Evolutionary conservation across 2,329 filamentous ascomycete species (phyloP).

Genomic region (Emericellopsis cladophorae): DNA sequence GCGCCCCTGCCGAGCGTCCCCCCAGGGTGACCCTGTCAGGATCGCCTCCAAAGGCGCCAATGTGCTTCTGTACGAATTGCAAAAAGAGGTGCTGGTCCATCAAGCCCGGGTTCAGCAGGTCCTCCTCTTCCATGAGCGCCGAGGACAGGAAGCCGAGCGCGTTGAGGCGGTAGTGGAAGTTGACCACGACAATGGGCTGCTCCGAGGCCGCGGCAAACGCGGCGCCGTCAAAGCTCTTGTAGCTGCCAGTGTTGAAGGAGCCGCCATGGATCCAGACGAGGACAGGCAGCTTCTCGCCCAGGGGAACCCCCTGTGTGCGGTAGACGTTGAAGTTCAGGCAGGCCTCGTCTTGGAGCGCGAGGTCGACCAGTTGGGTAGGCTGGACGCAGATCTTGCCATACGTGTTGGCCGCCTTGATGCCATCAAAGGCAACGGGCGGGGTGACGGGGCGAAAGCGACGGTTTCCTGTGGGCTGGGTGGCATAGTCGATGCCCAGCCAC

Average conservation of each 20-base stretch:
- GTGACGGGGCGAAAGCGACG: constrained; percentile 25
- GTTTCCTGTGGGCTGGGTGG: constrained; percentile 24
- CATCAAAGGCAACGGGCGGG: constrained; percentile 26
- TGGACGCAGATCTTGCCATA: constrained; percentile 31
- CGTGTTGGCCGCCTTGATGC: constrained; percentile 19
- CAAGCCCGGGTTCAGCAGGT: constrained; percentile 36
- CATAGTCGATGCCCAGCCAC: constrained; percentile 34
- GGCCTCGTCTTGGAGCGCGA: background rate
- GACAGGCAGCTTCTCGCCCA: constrained; percentile 21
- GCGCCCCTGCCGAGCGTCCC: constrained; percentile 39
- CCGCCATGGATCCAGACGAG: constrained; percentile 27
- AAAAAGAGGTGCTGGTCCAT: constrained; percentile 39
- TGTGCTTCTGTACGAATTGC: constrained; percentile 39
- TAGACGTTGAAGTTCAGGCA: constrained; percentile 21
- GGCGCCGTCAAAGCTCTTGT: constrained; percentile 20
- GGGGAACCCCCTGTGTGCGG: constrained; percentile 16
- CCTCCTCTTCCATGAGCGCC: constrained; percentile 19
- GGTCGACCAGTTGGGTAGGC: constrained; percentile 8
- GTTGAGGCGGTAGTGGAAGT: constrained; percentile 27
- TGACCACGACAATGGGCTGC: constrained; percentile 28
- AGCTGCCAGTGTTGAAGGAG: constrained; percentile 18
- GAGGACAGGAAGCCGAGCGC: constrained; percentile 30
- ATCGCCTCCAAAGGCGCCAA: constrained; percentile 40
- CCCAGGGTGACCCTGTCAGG: constrained; percentile 36
- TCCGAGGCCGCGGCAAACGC: constrained; percentile 16